Evolutionary conservation across 441 rosid species (phyloP).

Genomic region (Gossypium aridum): DNA sequence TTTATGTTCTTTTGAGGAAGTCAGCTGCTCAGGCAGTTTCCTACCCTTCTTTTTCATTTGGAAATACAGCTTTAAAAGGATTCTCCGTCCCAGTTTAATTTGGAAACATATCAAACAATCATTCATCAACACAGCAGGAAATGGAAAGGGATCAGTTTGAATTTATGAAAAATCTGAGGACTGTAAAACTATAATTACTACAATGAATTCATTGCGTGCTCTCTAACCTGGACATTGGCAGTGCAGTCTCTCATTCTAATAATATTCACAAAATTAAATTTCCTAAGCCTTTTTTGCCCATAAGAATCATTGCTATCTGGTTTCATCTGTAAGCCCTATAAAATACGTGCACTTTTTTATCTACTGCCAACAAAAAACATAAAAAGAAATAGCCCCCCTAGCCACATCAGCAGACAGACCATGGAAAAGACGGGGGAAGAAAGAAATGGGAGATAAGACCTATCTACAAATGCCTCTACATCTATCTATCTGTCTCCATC

Average conservation of each 20-base stretch:
- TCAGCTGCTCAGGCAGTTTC: no score
- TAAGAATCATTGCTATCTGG: slow-evolving; percentile 39
- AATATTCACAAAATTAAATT: slow-evolving; percentile 57
- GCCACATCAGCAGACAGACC: slow-evolving; percentile 21
- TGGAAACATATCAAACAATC: no score
- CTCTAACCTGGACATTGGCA: not conserved
- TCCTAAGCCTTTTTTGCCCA: slow-evolving; percentile 37
- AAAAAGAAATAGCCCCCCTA: slow-evolving; percentile 26
- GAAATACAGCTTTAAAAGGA: no score
- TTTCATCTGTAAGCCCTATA: slow-evolving; percentile 32
- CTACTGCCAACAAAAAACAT: slow-evolving; percentile 25
- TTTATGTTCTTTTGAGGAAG: no score
- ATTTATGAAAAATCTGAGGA: no score
- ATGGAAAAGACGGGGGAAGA: slow-evolving; percentile 2
- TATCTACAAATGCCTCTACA: slow-evolving; percentile 44
- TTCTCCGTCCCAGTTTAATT: no score
- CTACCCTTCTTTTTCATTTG: no score
- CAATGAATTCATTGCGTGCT: not conserved
- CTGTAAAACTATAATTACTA: not conserved
- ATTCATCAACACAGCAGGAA: no score
- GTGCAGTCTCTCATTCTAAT: slow-evolving; percentile 13
- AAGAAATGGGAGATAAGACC: slow-evolving; percentile 39
- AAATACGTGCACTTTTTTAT: slow-evolving; percentile 33
- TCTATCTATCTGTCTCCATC: slow-evolving; percentile 33
- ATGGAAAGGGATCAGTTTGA: no score